Percentiles rank a stretch among this genome's conserved stretches.
Evolutionary conservation across 2,329 filamentous ascomycete genomes (phyloP).

Genomic region (Torrubiellomyces zombiae): DNA sequence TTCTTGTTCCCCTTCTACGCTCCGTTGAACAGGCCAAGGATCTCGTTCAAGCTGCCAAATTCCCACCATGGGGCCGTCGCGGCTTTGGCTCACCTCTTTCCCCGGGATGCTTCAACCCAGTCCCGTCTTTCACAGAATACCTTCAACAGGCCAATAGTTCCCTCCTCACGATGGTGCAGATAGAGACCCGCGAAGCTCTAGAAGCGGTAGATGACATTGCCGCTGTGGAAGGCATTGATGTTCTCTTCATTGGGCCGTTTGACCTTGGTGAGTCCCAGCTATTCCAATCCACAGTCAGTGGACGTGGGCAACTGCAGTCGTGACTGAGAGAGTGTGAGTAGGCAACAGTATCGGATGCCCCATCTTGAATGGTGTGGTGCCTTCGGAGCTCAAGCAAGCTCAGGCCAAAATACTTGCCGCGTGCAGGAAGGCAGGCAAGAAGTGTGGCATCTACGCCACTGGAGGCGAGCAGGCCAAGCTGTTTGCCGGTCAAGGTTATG

Average conservation of each 20-base stretch:
- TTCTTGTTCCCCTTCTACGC: constrained; percentile 28
- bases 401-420: constrained; percentile 41
- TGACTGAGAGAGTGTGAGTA: constrained; percentile 6
- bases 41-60: constrained; percentile 31
- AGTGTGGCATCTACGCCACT: constrained; percentile 43
- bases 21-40: constrained; percentile 26
- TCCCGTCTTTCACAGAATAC: constrained; percentile 28
- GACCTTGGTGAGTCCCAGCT: constrained; percentile 30
- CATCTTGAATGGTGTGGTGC: constrained; percentile 41
- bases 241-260: constrained; percentile 49
- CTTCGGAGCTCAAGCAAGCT: constrained; percentile 40
- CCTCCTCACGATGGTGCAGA: constrained; percentile 49
- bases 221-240: constrained; percentile 40
- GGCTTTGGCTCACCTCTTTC: constrained; percentile 34
- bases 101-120: constrained; percentile 23
- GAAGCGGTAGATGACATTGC: constrained; percentile 45
- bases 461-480: constrained; percentile 36
- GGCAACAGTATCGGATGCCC: constrained; percentile 45
- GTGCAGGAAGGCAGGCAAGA: constrained; percentile 45
- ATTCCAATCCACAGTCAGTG: too few relatives aligned
- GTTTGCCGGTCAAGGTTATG: constrained; percentile 39
- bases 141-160: constrained; percentile 30
- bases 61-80: constrained; percentile 30
- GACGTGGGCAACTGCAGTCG: neutral
- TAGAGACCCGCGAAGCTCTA: constrained; percentile 48